Evolutionary conservation across 305 asterid species (phyloP), one percentile per base, ranked within the genome.

Genomic region (Fraxinus sp.): DNA sequence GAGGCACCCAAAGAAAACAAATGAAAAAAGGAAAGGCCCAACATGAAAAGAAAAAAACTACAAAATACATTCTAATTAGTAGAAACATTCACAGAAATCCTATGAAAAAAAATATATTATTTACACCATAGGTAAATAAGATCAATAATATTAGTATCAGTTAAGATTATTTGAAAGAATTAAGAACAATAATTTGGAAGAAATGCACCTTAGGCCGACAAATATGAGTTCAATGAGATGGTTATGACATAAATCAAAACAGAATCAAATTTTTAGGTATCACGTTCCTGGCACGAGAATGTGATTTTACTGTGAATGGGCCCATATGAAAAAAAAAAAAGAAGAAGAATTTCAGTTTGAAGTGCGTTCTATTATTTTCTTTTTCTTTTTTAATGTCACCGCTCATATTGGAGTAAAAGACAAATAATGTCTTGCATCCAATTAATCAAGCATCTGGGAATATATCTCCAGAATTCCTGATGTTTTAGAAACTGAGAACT

Each of bases 41-140:
- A 46, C 13, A 46, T n/a, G 74, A 55, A 11, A 26, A 79, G 79
- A 39, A 52, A 68, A 3, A 33, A 77, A 81, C 62, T 82, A 73
- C 37, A 20, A 52, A 59, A 77, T 73, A 35, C 74, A 32, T 57
- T 32, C 57, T 75, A 57, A 57, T 57, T 57, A 57, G 68, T 57
- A 7, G 68, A 57, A 18, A 6, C 39, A 57, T 32, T 59, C 70
- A 41, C 33, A 13, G 57, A 64, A 46, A 64, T 16, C 59, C 68
- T n/a, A 26, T n/a, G 66, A 18, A 55, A 55, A 18, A 55, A 55
- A 6, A 9, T 0, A 0, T 4, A 55, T n/a, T 55, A n/a, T 55
- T 55, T n/a, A 55, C 20, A 6, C 24, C 20, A 55, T n/a, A 57
- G 26, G 68, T 57, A 57, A 57, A 57, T 18, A 57, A 57, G 26